Evolutionary conservation across 163 green algal species (phyloP).

Genomic region (Scenedesmus sp.): DNA sequence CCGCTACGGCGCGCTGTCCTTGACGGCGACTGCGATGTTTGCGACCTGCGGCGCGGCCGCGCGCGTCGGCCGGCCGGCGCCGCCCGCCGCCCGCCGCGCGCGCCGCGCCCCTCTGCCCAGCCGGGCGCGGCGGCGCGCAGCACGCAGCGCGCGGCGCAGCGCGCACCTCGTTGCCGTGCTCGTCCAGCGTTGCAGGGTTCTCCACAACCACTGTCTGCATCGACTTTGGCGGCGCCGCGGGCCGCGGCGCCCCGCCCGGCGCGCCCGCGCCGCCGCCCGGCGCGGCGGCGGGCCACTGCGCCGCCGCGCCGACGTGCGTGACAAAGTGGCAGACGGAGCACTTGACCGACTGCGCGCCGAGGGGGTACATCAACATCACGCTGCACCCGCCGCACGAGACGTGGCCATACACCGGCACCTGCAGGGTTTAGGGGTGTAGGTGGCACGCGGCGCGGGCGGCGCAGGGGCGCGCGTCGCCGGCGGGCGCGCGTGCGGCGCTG

Average conservation of each 20-base stretch:
- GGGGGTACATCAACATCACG: constrained; percentile 91
- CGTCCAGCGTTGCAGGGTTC: constrained; percentile 80
- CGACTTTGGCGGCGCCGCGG: constrained; percentile 45
- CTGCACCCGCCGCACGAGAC: constrained; percentile 88
- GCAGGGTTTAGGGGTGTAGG: too few relatives aligned
- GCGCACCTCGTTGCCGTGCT: constrained; percentile 80
- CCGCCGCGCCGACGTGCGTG: constrained; percentile 61
- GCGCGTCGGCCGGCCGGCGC: not conserved
- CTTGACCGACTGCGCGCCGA: constrained; percentile 91
- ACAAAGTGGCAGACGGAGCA: constrained; percentile 93
- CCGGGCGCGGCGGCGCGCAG: not conserved
- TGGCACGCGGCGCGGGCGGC: too few relatives aligned
- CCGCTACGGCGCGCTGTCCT: constrained; percentile 31
- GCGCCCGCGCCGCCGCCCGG: not conserved
- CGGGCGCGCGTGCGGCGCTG: too few relatives aligned
- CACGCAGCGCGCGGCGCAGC: not conserved
- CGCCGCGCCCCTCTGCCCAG: not conserved
- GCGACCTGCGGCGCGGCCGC: constrained; percentile 50
- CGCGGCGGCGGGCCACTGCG: constrained; percentile 18
- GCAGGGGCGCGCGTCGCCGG: too few relatives aligned
- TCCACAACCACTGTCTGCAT: constrained; percentile 82
- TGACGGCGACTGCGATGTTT: constrained; percentile 69
- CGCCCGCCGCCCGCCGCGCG: not conserved
- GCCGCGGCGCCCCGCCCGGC: too few relatives aligned
- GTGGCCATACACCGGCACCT: constrained; percentile 73